Evolutionary conservation across 139 green algal genomes (phyloP).

Genomic region (Chlamydomonas incerta): DNA sequence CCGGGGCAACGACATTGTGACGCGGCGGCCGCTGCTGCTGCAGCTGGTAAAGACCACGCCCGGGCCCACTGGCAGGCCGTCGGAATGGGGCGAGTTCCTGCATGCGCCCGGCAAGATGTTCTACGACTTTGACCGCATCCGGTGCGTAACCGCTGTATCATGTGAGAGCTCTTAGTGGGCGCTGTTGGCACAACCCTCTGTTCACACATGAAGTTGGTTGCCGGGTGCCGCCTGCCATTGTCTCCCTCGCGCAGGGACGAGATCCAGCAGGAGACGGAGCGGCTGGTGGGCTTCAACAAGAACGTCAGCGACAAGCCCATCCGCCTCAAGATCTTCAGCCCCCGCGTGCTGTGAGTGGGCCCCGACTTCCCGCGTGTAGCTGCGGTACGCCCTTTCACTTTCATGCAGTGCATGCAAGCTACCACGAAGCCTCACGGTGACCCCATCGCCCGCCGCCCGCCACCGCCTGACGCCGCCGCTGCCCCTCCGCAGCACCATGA

Average conservation of each 20-base stretch:
- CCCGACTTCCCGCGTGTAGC: no score
- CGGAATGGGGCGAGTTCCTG: slow-evolving; percentile 97
- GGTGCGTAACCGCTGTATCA: slow-evolving; percentile 5
- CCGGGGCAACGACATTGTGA: slow-evolving; percentile 87
- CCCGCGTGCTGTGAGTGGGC: slow-evolving; percentile 87
- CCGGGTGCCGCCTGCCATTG: no score
- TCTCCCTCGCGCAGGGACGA: slow-evolving; percentile 71
- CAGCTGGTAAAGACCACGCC: slow-evolving; percentile 84
- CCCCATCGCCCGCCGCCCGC: not conserved
- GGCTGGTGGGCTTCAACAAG: slow-evolving; percentile 87
- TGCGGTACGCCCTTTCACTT: not conserved
- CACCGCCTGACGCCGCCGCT: not conserved
- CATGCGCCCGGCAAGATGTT: slow-evolving; percentile 91
- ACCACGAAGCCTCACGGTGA: no score
- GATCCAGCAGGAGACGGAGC: slow-evolving; percentile 94
- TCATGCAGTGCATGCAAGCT: no score
- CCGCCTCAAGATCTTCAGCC: slow-evolving; percentile 93
- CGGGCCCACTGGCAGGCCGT: slow-evolving; percentile 7
- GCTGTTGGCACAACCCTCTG: no score
- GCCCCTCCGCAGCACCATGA: slow-evolving; percentile 89
- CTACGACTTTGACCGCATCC: slow-evolving; percentile 90
- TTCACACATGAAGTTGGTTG: no score
- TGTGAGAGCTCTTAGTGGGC: no score
- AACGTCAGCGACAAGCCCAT: slow-evolving; percentile 97
- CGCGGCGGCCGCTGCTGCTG: slow-evolving; percentile 85